A percentile compares a stretch with the other conserved stretches of the same genome.
phyloP scores from a whole-genome alignment of 169 alveolate genomes.

The Perkinsus olseni region DNA sequence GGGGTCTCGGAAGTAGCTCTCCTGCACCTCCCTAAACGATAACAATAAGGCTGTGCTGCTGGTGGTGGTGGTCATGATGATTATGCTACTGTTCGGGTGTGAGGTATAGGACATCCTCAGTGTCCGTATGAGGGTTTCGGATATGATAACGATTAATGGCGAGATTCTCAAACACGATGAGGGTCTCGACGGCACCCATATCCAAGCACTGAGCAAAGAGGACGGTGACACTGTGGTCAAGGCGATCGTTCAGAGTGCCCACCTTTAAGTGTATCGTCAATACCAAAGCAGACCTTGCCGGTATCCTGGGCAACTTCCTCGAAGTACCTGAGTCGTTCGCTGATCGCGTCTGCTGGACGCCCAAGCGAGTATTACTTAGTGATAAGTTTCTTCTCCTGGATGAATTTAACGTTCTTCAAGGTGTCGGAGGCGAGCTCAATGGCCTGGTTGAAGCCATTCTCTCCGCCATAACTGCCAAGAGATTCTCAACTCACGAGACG shows the following conservation, averaged over 20 bases:
- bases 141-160: conserved; percentile 39
- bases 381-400: conserved; percentile 68
- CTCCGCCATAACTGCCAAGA: conserved; percentile 90
- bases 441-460: conserved; percentile 97
- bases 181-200: conserved; percentile 87
- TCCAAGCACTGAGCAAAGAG: conserved; percentile 64
- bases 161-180: conserved; percentile 88
- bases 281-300: conserved; percentile 93
- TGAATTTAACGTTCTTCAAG: conserved; percentile 74
- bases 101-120: conserved; percentile 53
- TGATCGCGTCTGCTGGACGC: neutral
- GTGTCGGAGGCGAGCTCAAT: conserved; percentile 90
- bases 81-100: conserved; percentile 58
- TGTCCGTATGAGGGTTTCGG: conserved; percentile 63
- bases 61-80: neutral
- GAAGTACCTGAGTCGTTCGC: conserved; percentile 59
- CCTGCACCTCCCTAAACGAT: conserved; percentile 40
- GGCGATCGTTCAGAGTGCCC: too few relatives aligned
- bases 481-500: neutral
- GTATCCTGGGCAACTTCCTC: conserved; percentile 97
- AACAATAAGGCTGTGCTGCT: neutral
- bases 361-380: neutral
- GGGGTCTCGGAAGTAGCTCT: conserved; percentile 32
- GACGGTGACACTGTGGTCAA: too few relatives aligned
- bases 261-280: conserved; percentile 82